These are phyloP conservation scores for Fusarium aywerte DNA, from an alignment of 2,329 filamentous ascomycete species.

Conservation along the genomic window DNA sequence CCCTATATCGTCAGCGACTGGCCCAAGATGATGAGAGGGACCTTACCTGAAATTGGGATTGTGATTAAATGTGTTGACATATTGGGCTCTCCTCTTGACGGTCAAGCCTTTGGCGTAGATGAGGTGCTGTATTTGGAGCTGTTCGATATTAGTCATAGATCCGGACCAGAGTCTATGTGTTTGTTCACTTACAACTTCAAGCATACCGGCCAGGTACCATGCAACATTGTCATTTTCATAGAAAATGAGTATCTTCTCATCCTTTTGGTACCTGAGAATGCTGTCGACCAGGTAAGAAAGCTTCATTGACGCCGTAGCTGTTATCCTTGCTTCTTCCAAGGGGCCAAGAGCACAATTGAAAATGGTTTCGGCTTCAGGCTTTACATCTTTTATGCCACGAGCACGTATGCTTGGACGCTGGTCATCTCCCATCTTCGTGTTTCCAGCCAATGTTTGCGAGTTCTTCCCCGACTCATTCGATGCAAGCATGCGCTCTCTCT, in stretches of 20 bases:
- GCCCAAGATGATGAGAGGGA: background rate
- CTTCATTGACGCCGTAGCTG: conserved; percentile 88
- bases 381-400: conserved; percentile 43
- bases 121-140: conserved; percentile 69
- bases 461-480: conserved; percentile 20
- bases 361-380: conserved; percentile 38
- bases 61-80: conserved; percentile 81
- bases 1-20: conserved; percentile 55
- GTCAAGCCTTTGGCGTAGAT: conserved; percentile 75
- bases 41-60: conserved; percentile 67
- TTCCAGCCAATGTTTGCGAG: conserved; percentile 52
- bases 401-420: conserved; percentile 50
- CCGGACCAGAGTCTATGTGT: background rate
- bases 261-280: conserved; percentile 72
- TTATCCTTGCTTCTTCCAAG: conserved; percentile 68
- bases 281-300: conserved; percentile 84
- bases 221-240: conserved; percentile 90
- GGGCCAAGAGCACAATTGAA: conserved; percentile 52
- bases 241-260: conserved; percentile 91
- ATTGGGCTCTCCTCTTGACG: conserved; percentile 73
- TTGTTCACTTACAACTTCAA: conserved; percentile 71
- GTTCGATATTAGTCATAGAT: conserved; percentile 13
- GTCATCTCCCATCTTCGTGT: conserved; percentile 57
- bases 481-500: conserved; percentile 50
- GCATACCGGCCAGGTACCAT: conserved; percentile 83